phyloP scores from a whole-genome alignment of 257 asterid species.

The Nicotiana attenuata region DNA sequence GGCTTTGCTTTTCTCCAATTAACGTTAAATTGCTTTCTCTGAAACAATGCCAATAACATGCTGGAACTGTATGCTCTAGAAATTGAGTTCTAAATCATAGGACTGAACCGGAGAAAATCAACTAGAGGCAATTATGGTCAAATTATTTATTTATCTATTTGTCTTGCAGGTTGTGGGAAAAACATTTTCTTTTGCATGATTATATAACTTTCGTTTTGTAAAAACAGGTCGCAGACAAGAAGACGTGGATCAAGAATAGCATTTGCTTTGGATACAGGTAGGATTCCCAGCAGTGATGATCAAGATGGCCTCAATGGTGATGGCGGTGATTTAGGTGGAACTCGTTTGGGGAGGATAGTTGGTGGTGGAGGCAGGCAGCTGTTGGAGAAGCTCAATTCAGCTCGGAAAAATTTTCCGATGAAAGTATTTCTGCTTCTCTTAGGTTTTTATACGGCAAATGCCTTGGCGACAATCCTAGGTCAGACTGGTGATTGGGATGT shows the following conservation, averaged over 20 bases:
- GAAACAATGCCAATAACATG: background rate
- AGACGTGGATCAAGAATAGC: slow-evolving; percentile 35
- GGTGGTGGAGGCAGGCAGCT: slow-evolving; percentile 45
- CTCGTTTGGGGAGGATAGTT: slow-evolving; percentile 90
- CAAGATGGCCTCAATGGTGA: slow-evolving; percentile 41
- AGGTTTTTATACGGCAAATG: slow-evolving; percentile 94
- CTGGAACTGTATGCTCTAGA: background rate
- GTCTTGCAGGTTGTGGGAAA: background rate
- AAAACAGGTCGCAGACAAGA: slow-evolving; percentile 30
- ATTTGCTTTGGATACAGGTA: slow-evolving; percentile 69
- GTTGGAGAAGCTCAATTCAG: slow-evolving; percentile 68
- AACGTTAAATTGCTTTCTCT: background rate
- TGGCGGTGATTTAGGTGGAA: slow-evolving; percentile 51
- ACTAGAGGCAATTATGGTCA: background rate
- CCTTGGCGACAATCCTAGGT: slow-evolving; percentile 88
- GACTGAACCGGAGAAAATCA: background rate
- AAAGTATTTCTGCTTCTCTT: slow-evolving; percentile 86
- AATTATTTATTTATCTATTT: background rate
- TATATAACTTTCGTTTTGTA: slow-evolving; percentile 8
- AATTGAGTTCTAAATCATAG: background rate
- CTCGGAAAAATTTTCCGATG: slow-evolving; percentile 75
- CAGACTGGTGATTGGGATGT: slow-evolving; percentile 99
- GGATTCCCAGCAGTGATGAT: slow-evolving; percentile 47
- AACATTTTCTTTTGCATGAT: slow-evolving; percentile 1
- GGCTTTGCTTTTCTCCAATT: background rate